Conservation (phyloP, 495 filamentous ascomycete genomes). For the Penicillium samsonianum region DNA sequence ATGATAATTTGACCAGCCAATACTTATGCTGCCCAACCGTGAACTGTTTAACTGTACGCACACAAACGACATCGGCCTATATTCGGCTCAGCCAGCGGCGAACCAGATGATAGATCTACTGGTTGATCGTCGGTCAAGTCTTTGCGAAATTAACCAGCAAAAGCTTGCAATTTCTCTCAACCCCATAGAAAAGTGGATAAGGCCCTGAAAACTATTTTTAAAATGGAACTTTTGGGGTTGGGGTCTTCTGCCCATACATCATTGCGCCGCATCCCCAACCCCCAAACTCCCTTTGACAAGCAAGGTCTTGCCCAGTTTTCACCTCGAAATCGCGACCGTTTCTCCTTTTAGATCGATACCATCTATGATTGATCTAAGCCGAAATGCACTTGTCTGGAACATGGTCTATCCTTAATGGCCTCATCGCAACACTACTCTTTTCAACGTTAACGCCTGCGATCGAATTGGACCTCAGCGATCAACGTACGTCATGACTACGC, state of each 20-base stretch:
- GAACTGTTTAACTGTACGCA: neutral
- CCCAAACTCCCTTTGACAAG: conserved; percentile 4
- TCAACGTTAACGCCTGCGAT: conserved; percentile 7
- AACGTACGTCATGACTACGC: conserved; percentile 1
- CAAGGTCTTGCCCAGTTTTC: neutral
- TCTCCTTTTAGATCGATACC: neutral
- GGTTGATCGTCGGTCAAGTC: conserved; percentile 6
- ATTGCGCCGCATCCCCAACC: conserved; percentile 10
- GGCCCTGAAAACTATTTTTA: conserved; percentile 16
- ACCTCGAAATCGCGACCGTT: neutral
- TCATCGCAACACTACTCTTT: conserved; percentile 3
- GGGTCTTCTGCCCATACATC: conserved; percentile 6
- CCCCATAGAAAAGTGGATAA: conserved; percentile 10
- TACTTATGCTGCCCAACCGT: neutral
- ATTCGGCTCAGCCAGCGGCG: neutral
- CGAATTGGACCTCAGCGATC: conserved; percentile 8
- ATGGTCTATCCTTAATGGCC: conserved; percentile 12
- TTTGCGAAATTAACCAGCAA: conserved; percentile 4
- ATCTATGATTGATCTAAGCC: conserved; percentile 9
- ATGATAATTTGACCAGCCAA: neutral
- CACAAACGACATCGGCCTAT: neutral
- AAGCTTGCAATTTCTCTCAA: conserved; percentile 12
- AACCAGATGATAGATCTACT: conserved; percentile 8
- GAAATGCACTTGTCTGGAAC: conserved; percentile 11
- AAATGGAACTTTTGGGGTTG: neutral